Conservation (phyloP, 768 basidiomycete genomes). For the Tylopilus sp. region DNA sequence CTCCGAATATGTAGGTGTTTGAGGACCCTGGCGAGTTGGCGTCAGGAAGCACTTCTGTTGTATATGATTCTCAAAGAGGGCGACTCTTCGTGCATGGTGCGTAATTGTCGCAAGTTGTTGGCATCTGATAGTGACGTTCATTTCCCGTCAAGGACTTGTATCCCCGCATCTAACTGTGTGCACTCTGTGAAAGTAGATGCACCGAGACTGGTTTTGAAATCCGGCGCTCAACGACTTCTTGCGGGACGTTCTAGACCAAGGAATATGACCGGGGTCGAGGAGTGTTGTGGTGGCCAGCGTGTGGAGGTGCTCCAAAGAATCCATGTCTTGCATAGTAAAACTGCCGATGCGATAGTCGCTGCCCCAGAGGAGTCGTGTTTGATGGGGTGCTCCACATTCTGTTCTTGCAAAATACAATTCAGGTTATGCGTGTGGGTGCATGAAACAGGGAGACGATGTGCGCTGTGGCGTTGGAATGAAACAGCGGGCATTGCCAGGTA, state of each 20-base stretch:
- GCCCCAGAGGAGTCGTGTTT: slow-evolving; percentile 1
- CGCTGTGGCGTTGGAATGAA: background rate
- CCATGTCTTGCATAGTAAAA: background rate
- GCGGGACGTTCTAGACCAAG: background rate
- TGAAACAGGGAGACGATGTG: background rate
- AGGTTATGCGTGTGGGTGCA: background rate
- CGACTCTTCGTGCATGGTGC: slow-evolving; percentile 59
- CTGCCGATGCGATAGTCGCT: slow-evolving; percentile 1
- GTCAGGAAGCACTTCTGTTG: slow-evolving; percentile 54
- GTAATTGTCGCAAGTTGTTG: slow-evolving; percentile 12
- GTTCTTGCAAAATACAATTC: background rate
- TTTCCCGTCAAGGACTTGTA: slow-evolving; percentile 25
- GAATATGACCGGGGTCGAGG: background rate
- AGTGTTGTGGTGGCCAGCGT: background rate
- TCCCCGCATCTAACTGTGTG: slow-evolving; percentile 36
- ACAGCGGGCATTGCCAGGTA: no score
- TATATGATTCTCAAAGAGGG: slow-evolving; percentile 48
- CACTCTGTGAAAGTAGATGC: slow-evolving; percentile 15
- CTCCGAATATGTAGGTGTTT: slow-evolving; percentile 50
- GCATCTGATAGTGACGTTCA: slow-evolving; percentile 5
- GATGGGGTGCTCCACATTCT: background rate
- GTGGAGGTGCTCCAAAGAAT: background rate
- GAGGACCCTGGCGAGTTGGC: slow-evolving; percentile 62
- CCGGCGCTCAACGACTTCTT: background rate
- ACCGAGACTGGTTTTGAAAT: slow-evolving; percentile 1